Evolutionary conservation across 805 yeast species (phyloP).

Genomic region (Myxozyma lipomycoides): DNA sequence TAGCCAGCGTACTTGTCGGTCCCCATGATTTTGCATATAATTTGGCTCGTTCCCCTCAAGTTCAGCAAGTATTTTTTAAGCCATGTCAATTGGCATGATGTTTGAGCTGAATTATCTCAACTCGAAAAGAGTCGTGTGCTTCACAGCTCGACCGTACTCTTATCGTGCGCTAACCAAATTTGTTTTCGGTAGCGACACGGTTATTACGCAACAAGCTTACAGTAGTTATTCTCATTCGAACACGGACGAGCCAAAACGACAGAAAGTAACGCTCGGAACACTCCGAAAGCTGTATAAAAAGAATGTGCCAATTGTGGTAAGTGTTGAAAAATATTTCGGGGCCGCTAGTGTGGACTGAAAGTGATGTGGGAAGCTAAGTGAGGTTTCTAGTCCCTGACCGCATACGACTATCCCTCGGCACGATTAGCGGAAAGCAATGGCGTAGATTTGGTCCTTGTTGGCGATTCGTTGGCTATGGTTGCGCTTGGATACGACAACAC

Average conservation of each 20-base stretch:
- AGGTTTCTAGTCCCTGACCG: conserved; percentile 55
- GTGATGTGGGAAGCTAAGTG: not conserved
- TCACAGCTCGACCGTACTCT: too few species aligned
- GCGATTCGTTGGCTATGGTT: conserved; percentile 93
- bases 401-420: conserved; percentile 81
- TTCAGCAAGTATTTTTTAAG: too few species aligned
- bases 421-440: conserved; percentile 61
- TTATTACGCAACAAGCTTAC: not conserved
- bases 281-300: conserved; percentile 38
- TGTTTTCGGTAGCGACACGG: too few species aligned
- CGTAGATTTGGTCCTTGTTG: conserved; percentile 71
- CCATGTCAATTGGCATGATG: too few species aligned
- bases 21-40: too few species aligned
- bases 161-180: too few species aligned
- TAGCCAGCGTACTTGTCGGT: too few species aligned
- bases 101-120: too few species aligned
- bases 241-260: conserved; percentile 17
- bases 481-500: conserved; percentile 71
- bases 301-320: conserved; percentile 44
- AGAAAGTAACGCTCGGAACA: conserved; percentile 43
- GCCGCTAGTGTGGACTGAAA: not conserved
- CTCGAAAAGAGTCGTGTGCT: too few species aligned
- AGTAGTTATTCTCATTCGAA: not conserved
- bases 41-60: too few species aligned
- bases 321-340: not conserved